Conservation (phyloP, 208 protist species). For the Leishmania martiniquensis region DNA sequence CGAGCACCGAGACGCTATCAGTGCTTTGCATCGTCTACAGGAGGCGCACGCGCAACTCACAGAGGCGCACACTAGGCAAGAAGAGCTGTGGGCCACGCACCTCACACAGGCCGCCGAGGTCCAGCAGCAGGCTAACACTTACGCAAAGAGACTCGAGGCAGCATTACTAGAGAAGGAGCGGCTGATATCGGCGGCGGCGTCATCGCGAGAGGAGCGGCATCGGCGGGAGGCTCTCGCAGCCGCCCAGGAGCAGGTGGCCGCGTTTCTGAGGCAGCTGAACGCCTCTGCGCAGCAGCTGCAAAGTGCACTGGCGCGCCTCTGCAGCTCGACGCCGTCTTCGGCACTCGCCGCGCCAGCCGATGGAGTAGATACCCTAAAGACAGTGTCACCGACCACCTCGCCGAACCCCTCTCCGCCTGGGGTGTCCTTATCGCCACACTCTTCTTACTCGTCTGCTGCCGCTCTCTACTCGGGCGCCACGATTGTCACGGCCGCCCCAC, state of each 20-base stretch:
- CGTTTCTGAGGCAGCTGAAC: slow-evolving; percentile 18
- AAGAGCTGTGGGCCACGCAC: slow-evolving; percentile 10
- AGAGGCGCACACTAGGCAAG: slow-evolving; percentile 1
- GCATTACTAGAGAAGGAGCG: slow-evolving; percentile 22
- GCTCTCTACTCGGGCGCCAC: background rate
- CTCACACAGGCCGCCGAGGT: slow-evolving; percentile 23
- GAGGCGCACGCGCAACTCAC: background rate
- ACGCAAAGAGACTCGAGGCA: slow-evolving; percentile 14
- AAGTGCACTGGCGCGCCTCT: background rate
- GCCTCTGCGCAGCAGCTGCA: slow-evolving; percentile 16
- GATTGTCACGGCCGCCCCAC: background rate
- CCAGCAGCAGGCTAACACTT: slow-evolving; percentile 21
- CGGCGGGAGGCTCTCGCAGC: slow-evolving; percentile 6
- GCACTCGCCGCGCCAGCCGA: background rate
- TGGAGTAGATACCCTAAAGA: too few species aligned
- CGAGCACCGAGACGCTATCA: background rate
- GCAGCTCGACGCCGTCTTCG: background rate
- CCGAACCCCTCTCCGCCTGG: slow-evolving; percentile 10
- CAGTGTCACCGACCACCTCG: slow-evolving; percentile 1
- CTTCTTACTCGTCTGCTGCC: background rate
- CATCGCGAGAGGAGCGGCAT: background rate
- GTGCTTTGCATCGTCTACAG: background rate
- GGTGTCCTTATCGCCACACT: background rate
- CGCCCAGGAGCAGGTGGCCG: slow-evolving; percentile 6
- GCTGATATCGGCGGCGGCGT: background rate